Base-by-base conservation (phyloP, 805 yeast species). In the Nakazawaea siamensis region DNA sequence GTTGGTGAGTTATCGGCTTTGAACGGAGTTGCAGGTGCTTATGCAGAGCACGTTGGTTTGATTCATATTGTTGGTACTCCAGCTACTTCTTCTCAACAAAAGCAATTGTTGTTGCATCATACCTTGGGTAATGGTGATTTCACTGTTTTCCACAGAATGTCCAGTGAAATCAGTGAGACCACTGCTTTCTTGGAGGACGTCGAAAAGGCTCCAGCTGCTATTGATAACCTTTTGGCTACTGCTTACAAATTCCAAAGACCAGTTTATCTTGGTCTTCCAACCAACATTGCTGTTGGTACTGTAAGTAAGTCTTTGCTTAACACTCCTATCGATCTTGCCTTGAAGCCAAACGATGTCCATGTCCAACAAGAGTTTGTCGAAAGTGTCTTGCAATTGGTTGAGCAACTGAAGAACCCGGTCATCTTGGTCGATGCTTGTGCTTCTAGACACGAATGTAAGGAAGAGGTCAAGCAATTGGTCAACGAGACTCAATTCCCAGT, bases 391-490 rank as follows among this genome's bases (percentile, higher is more conserved):
- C 57, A 60, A 24, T 56, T 80, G 61, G 66, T 85, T 47, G 47
- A 53, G 43, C 58, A 58, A 27, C 80, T 94, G 38, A 54, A 67
- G 54, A 73, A 76, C 59, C 94, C 94, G 47, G 57, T 81, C 39
- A 72, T 85, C 50, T 66, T 84, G 48, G 85, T 84, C 30, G 95
- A 84, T 63, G 94, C 94, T 31, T 84, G 95, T 69, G 85, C 88
- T 41, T 63, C 79, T 32, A 72, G 94, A 62, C 94, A 84, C 61
- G 64, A 67, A 45, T 81, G 78, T 44, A 68, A 67, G 51, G 57
- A 58, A n/a, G 84, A 78, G 57, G 79, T 82, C 41, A 64, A 60
- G 42, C 59, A 67, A 47, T 68, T 84, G 53, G 78, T 80, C 33
- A 70, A 72, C 38, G 55, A 62, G 40, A 81, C 94, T 33, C 75